Evolutionary conservation across 176 grass and related monocot genomes (phyloP), one percentile per base, ranked within the genome.

Genomic region (Dendrocalamus sinicus): DNA sequence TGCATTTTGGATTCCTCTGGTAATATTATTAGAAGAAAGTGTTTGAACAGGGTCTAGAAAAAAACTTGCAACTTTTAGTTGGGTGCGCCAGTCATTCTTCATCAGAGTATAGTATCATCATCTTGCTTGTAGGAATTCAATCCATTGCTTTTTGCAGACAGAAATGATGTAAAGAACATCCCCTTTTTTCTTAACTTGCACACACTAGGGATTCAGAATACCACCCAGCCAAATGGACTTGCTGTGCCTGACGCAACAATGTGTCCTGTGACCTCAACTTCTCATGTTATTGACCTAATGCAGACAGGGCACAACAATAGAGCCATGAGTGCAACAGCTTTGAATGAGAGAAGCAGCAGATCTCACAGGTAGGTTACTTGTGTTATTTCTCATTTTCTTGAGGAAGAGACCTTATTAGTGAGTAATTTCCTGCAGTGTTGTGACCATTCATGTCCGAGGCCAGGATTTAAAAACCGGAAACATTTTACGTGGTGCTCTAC

Each of bases 281-380:
- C 87, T 77, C 91, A 95, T 80, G 95, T 98, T 68, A 72, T 98
- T 15, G 77, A 95, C 24, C 82, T 98, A 75, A 98, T 98, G 95
- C 80, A 90, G 72, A 90, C 89, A 71, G 93, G 93, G 45, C 88
- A 90, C 15, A 75, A 81, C 12, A 98, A 98, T 67, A 91, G 95
- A 80, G 73, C 95, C 67, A 84, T 98, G 75, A 84, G 93, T 70
- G 91, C 95, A 40, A 98, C 93, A 79, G 95, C 95, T 70, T 84
- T 98, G 70, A 98, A 95, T 79, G 95, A 95, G 72, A 91, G 95
- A 75, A 98, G 95, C 73, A 98, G 95, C 73, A 88, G 95, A 83
- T 98, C 95, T 63, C 95, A 98, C 47, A 98, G 95, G 95, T 90
- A 75, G 46, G 35, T 72, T 86, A 64, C 14, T 32, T 70, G 52